These are phyloP conservation scores for Raphanus hybrid DNA, from an alignment of 441 rosid genomes.

Conservation along the genomic window DNA sequence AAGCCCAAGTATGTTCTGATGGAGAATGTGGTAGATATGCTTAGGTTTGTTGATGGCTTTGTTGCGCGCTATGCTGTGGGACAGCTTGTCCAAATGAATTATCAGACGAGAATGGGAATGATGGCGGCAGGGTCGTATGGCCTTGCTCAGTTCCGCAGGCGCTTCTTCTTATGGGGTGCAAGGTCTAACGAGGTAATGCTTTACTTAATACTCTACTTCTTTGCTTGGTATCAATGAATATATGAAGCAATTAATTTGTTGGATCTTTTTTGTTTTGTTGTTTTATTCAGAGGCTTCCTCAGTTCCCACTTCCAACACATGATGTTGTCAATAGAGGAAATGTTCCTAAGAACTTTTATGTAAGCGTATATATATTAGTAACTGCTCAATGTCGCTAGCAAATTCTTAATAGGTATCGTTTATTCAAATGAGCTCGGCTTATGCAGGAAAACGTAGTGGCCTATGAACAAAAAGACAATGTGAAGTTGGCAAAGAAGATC, in stretches of 20 bases:
- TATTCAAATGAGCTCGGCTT: neutral
- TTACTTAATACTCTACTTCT: slow-evolving; percentile 19
- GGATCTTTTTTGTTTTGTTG: neutral
- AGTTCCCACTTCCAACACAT: slow-evolving; percentile 81
- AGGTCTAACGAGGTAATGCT: slow-evolving; percentile 52
- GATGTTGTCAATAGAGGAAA: slow-evolving; percentile 66
- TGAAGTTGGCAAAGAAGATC: slow-evolving; percentile 51
- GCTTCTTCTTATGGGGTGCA: slow-evolving; percentile 87
- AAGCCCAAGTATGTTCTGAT: slow-evolving; percentile 74
- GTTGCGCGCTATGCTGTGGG: slow-evolving; percentile 77
- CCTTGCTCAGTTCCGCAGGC: slow-evolving; percentile 82
- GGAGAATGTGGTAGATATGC: slow-evolving; percentile 86
- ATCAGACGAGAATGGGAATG: slow-evolving; percentile 78
- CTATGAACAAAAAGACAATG: slow-evolving; percentile 50
- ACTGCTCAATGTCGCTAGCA: neutral
- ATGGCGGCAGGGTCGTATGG: slow-evolving; percentile 93
- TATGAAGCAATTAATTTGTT: slow-evolving; percentile 11
- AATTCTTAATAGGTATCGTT: neutral
- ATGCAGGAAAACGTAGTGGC: slow-evolving; percentile 57
- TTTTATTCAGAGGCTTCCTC: slow-evolving; percentile 67
- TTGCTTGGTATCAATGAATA: neutral
- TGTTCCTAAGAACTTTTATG: slow-evolving; percentile 73
- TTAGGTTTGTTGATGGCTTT: slow-evolving; percentile 62
- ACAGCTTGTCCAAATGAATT: slow-evolving; percentile 66
- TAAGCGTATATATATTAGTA: slow-evolving; percentile 16